Evolutionary conservation across 192 early-diverging fungal species (phyloP), one percentile per base, ranked within the genome.

Genomic region (Coemansia sp.): DNA sequence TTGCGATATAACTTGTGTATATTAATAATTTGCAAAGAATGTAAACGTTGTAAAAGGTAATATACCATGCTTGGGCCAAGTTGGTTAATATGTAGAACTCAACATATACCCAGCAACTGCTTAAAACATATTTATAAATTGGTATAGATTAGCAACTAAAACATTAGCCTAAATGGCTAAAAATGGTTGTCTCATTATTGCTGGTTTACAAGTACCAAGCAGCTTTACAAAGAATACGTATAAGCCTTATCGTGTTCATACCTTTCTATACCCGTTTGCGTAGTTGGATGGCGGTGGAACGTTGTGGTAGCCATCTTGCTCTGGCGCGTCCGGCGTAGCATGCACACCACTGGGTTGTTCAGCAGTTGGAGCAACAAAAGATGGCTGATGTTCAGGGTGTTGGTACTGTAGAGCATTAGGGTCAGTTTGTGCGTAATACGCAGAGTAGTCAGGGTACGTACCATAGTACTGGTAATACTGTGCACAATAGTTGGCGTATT

Each of bases 401-500:
- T 69, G 35, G 21, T 50, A 37, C 29, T 58, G 60, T 12, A 56
- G 29, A 2, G 62, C 5, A 2, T 21, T 45, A 6, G 58, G 27
- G 14, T 65, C 45, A 15, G 60, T 51, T 25, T 72, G 69, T 19
- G 45, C 52, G 48, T 78, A 72, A 63, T 78, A 74, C 10, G 47
- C 53, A 24, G 72, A 66, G 32, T 67, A 63, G 56, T 75, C 77
- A 17, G 77, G 78, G 14, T 81, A 81, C 9, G 62, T 60, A 25
- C 72, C 78, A 22, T 81, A 81, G 51, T 81, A 75, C 54, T 81
- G 72, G 58, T 81, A 81, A 25, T 81, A 81, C 55, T 81, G 73
- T 4, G 72, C 63, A 61, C 59, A 75, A 27, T 75, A 81, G 22
- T 60, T 58, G 25, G 69, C 58, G 47, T 75, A 81, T 10, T 81